Conservation (phyloP, 2,329 filamentous ascomycete species). For the Fusarium sp. region DNA sequence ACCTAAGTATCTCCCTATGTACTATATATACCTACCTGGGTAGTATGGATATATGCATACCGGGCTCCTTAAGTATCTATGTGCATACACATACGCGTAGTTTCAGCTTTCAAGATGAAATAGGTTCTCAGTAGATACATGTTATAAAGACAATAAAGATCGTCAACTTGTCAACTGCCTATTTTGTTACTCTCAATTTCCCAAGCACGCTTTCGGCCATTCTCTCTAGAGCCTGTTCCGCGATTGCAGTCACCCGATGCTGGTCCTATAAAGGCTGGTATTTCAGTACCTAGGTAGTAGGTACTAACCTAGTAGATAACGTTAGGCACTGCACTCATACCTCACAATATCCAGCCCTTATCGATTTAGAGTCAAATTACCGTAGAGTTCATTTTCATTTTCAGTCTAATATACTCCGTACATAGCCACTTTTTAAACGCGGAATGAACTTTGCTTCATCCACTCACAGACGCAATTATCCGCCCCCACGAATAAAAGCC, state of each 20-base stretch:
- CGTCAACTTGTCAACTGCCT: not conserved
- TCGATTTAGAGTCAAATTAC: not conserved
- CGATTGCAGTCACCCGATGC: slow-evolving; percentile 13
- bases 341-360: not conserved
- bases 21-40: too few species aligned
- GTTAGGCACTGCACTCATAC: too few species aligned
- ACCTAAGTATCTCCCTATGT: too few species aligned
- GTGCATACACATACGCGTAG: too few species aligned
- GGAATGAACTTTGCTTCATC: not conserved
- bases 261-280: too few species aligned
- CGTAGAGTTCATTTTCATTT: not conserved
- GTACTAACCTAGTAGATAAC: too few species aligned
- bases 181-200: slow-evolving; percentile 8
- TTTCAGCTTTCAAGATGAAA: not conserved
- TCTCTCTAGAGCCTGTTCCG: slow-evolving; percentile 14
- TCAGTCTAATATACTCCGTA: not conserved
- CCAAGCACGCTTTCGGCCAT: not conserved
- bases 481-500: slow-evolving; percentile 4
- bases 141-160: not conserved
- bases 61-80: too few species aligned
- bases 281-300: too few species aligned
- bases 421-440: not conserved
- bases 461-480: not conserved
- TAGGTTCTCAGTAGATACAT: not conserved
- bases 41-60: too few species aligned